phyloP scores from a whole-genome alignment of 2,329 filamentous ascomycete species.

The Colletotrichum sp. region DNA sequence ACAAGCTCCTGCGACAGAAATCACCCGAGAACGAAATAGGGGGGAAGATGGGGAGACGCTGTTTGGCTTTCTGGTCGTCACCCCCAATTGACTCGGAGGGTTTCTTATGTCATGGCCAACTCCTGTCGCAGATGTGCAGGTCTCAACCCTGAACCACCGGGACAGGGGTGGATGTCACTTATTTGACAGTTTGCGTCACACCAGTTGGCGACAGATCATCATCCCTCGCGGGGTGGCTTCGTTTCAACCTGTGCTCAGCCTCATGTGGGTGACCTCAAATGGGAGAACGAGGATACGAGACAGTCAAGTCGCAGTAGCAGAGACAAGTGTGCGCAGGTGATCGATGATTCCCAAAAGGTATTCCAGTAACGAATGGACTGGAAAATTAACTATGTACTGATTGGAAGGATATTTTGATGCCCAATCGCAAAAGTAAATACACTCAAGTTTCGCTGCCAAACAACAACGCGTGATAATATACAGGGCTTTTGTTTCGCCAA shows the following conservation, averaged over 20 bases:
- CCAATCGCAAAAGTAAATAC: background rate
- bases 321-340: background rate
- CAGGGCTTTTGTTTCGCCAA: constrained; percentile 1
- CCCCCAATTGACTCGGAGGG: background rate
- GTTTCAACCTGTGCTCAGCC: constrained; percentile 14
- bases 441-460: background rate
- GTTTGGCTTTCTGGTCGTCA: background rate
- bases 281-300: background rate
- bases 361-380: background rate
- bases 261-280: background rate
- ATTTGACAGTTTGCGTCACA: background rate
- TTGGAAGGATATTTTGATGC: background rate
- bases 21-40: background rate
- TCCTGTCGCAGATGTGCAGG: background rate
- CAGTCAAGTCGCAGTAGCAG: accelerated
- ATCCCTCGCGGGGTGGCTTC: background rate
- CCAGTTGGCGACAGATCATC: background rate
- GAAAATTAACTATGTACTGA: constrained; percentile 10
- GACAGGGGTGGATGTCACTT: background rate
- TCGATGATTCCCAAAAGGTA: background rate
- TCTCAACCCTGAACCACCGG: background rate
- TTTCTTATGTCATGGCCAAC: background rate
- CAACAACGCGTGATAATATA: constrained; percentile 12
- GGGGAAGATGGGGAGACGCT: background rate
- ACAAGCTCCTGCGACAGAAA: background rate